A percentile compares a stretch with the other conserved stretches of the same genome.
These are phyloP conservation scores for Metschnikowia chrysomelidarum DNA, from an alignment of 805 yeast species.

Conservation along the genomic window DNA sequence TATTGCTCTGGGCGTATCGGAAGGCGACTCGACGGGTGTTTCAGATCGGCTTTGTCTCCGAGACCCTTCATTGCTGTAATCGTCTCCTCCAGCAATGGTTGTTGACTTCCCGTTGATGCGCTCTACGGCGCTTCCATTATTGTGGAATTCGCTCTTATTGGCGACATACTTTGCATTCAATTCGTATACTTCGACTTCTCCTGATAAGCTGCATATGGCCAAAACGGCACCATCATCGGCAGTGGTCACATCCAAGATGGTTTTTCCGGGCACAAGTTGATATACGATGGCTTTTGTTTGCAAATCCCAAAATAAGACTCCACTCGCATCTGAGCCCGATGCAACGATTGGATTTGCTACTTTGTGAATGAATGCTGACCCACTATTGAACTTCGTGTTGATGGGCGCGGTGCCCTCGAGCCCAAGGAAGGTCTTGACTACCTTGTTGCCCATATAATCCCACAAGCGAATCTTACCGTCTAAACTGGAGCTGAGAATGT, in stretches of 20 bases:
- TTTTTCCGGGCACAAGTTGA: slow-evolving; percentile 22
- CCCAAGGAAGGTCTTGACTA: slow-evolving; percentile 66
- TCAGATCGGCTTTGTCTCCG: no score
- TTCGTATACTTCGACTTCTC: slow-evolving; percentile 15
- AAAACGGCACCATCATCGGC: slow-evolving; percentile 36
- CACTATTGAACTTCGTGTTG: slow-evolving; percentile 53
- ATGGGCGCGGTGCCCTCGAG: slow-evolving; percentile 26
- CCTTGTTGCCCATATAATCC: slow-evolving; percentile 81
- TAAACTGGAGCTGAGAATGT: slow-evolving; percentile 69
- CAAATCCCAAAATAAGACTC: slow-evolving; percentile 63
- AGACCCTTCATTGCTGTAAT: no score
- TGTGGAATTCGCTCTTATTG: no score
- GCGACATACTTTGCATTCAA: slow-evolving; percentile 6
- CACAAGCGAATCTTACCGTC: slow-evolving; percentile 80
- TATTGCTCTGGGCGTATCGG: no score
- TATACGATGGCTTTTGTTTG: slow-evolving; percentile 52
- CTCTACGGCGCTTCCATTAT: no score
- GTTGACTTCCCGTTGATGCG: no score
- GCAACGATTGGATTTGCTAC: slow-evolving; percentile 41
- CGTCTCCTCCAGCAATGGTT: no score
- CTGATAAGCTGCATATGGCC: slow-evolving; percentile 25
- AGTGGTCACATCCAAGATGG: slow-evolving; percentile 44
- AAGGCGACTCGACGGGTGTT: no score
- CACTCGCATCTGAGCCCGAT: slow-evolving; percentile 60
- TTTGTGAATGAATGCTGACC: slow-evolving; percentile 48